These are phyloP conservation scores for Cercospora sesami DNA, from an alignment of 2,329 filamentous ascomycete genomes.

Conservation along the genomic window DNA sequence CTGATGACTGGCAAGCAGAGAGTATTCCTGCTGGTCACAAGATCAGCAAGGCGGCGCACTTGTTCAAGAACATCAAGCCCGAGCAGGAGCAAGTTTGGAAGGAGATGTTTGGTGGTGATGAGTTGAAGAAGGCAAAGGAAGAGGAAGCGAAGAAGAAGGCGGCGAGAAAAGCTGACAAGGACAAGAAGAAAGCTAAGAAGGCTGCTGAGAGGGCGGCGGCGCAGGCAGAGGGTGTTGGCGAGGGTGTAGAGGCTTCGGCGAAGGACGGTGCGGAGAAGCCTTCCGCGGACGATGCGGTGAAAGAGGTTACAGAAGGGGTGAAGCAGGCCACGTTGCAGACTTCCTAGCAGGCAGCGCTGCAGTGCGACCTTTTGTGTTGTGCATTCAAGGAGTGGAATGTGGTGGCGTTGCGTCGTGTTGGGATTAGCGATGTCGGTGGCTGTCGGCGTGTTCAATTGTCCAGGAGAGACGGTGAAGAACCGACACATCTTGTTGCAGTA, in stretches of 20 bases:
- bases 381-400: not conserved
- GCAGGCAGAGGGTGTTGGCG: constrained; percentile 42
- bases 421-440: not conserved
- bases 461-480: not conserved
- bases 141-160: constrained; percentile 60
- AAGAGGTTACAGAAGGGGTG: constrained; percentile 48
- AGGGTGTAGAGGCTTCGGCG: constrained; percentile 77
- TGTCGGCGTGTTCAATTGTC: not conserved
- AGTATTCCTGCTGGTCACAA: constrained; percentile 70
- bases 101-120: constrained; percentile 68
- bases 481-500: not conserved
- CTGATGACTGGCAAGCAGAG: constrained; percentile 61
- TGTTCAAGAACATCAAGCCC: constrained; percentile 80
- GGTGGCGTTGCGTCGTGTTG: not conserved
- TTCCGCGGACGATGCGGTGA: constrained; percentile 43
- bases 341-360: constrained; percentile 20
- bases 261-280: constrained; percentile 59
- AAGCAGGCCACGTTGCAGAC: constrained; percentile 49
- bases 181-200: constrained; percentile 63
- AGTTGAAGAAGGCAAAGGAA: constrained; percentile 68
- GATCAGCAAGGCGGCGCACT: constrained; percentile 74
- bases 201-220: constrained; percentile 65
- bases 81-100: constrained; percentile 84
- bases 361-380: not conserved
- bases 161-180: constrained; percentile 64